Percentiles rank a stretch among this genome's conserved stretches.
phyloP scores from a whole-genome alignment of 495 filamentous ascomycete species.

The Penicillium parvum region DNA sequence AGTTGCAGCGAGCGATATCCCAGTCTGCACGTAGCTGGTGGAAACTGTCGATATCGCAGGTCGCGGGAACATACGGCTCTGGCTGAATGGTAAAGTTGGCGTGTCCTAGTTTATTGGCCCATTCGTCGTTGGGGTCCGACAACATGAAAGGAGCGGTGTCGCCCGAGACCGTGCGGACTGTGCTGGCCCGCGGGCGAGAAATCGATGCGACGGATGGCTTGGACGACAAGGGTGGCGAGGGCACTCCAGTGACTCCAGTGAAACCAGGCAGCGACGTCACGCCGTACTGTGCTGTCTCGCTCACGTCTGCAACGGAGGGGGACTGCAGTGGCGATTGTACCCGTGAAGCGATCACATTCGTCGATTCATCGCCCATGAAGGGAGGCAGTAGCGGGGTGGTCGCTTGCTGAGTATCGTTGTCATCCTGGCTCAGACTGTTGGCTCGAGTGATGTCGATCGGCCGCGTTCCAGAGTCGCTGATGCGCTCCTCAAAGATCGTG shows the following conservation, averaged over 20 bases:
- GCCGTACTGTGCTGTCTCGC: slow-evolving; percentile 30
- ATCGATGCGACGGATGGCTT: slow-evolving; percentile 78
- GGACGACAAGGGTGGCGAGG: slow-evolving; percentile 74
- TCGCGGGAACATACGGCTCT: slow-evolving; percentile 68
- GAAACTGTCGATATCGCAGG: slow-evolving; percentile 55
- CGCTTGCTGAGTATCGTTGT: slow-evolving; percentile 55
- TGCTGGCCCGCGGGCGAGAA: slow-evolving; percentile 44
- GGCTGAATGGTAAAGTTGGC: slow-evolving; percentile 89
- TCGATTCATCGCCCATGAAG: slow-evolving; percentile 56
- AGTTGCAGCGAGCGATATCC: slow-evolving; percentile 76
- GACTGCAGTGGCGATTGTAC: slow-evolving; percentile 79
- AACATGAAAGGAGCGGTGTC: slow-evolving; percentile 56
- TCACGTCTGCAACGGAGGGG: slow-evolving; percentile 58
- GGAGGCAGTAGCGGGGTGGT: slow-evolving; percentile 82
- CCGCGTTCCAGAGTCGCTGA: slow-evolving; percentile 39
- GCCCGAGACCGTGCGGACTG: slow-evolving; percentile 49
- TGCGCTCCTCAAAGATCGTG: slow-evolving; percentile 60
- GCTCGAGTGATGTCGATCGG: slow-evolving; percentile 58
- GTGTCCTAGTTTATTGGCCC: slow-evolving; percentile 80
- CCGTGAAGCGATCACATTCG: slow-evolving; percentile 33
- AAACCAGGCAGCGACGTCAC: slow-evolving; percentile 43
- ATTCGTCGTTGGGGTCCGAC: slow-evolving; percentile 65
- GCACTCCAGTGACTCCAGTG: slow-evolving; percentile 43
- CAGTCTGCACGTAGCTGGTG: slow-evolving; percentile 69
- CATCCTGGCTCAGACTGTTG: slow-evolving; percentile 49